Evolutionary conservation across 768 basidiomycete genomes (phyloP).

Genomic region (Ramaria rubella): DNA sequence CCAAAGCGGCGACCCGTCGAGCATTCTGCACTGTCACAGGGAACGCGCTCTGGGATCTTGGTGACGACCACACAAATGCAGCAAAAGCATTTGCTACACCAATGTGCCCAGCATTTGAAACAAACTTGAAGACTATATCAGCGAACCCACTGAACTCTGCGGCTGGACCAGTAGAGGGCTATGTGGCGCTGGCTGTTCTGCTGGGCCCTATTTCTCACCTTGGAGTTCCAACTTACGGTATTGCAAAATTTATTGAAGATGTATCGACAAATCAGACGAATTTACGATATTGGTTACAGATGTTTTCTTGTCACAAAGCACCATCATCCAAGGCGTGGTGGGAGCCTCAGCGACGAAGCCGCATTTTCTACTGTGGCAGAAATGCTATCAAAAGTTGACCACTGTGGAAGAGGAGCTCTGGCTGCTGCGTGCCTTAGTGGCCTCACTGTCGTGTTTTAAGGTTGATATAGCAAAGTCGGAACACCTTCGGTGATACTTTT

Average conservation of each 20-base stretch:
- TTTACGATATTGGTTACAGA: background rate
- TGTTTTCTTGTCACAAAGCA: background rate
- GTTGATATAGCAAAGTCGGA: slow-evolving; percentile 48
- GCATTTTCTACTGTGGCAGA: slow-evolving; percentile 83
- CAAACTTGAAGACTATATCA: slow-evolving; percentile 57
- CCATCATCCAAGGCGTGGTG: slow-evolving; percentile 1
- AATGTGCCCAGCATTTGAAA: slow-evolving; percentile 59
- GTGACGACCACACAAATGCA: slow-evolving; percentile 33
- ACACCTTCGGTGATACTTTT: slow-evolving; percentile 41
- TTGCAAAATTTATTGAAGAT: background rate
- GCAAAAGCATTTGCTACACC: slow-evolving; percentile 47
- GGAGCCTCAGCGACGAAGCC: slow-evolving; percentile 54
- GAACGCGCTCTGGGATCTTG: slow-evolving; percentile 45
- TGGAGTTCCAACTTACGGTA: slow-evolving; percentile 16
- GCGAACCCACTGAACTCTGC: slow-evolving; percentile 51
- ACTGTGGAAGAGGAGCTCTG: slow-evolving; percentile 62
- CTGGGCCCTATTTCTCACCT: slow-evolving; percentile 52
- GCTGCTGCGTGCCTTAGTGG: slow-evolving; percentile 63
- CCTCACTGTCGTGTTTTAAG: slow-evolving; percentile 40
- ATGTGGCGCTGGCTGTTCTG: slow-evolving; percentile 63
- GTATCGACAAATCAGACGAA: background rate
- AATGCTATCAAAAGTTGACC: slow-evolving; percentile 68
- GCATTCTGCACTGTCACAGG: slow-evolving; percentile 63
- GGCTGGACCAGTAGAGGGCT: slow-evolving; percentile 77
- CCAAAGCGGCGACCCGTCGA: slow-evolving; percentile 56